phyloP scores from a whole-genome alignment of 345 rosid genomes.

The Cochlearia excelsa region DNA sequence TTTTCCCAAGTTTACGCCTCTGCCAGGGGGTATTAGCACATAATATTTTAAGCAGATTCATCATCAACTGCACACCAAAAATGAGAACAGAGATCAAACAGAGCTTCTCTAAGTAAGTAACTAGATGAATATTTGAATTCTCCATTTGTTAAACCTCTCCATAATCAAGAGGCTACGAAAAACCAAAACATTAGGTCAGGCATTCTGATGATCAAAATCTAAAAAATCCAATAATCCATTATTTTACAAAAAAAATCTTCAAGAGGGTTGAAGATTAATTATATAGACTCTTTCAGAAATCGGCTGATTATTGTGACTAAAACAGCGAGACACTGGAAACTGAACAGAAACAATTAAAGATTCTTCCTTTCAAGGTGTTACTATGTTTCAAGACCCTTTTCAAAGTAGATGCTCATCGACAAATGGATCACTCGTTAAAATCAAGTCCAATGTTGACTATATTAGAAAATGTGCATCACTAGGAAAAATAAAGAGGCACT shows the following conservation, averaged over 20 bases:
- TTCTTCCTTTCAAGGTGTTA: constrained; percentile 6
- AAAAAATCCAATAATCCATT: not conserved
- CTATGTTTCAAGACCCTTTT: constrained; percentile 17
- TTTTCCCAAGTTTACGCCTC: constrained; percentile 97
- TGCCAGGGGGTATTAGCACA: constrained; percentile 98
- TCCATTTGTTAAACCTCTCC: constrained; percentile 8
- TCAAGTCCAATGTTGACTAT: constrained; percentile 2
- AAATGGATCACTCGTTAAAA: constrained; percentile 19
- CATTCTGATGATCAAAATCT: constrained; percentile 5
- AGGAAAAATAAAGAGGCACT: constrained; percentile 17
- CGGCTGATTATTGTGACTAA: not conserved
- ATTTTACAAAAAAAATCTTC: not conserved
- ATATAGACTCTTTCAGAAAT: constrained; percentile 14
- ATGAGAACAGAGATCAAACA: constrained; percentile 32
- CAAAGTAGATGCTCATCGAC: constrained; percentile 1
- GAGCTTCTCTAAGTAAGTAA: constrained; percentile 13
- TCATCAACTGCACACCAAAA: constrained; percentile 66
- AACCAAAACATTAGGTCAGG: not conserved
- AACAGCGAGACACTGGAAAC: constrained; percentile 11
- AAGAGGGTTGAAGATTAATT: constrained; percentile 1
- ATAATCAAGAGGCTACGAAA: constrained; percentile 10
- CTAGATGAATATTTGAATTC: constrained; percentile 1
- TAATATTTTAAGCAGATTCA: constrained; percentile 85
- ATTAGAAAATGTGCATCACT: not conserved
- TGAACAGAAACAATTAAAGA: constrained; percentile 12